Evolutionary conservation across 2,329 filamentous ascomycete genomes (phyloP), one percentile per base, ranked within the genome.

Genomic region (Septoria linicola): DNA sequence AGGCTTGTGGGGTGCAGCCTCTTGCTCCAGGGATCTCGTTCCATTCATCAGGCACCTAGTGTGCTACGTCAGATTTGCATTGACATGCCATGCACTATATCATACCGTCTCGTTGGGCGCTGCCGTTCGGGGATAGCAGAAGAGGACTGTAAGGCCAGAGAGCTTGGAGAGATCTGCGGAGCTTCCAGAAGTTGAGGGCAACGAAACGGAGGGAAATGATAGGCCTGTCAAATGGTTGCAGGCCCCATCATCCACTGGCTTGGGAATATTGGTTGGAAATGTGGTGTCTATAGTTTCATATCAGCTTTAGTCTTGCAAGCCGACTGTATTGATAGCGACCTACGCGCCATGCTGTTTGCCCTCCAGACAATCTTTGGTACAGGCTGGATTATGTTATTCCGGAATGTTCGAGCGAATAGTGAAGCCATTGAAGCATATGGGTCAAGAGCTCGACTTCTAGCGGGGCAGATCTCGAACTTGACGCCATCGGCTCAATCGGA

Each of bases 1-100:
- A 74, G 11, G 72, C 71, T 63, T 73, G 71, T 4, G 71, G 70
- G 11, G 73, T 73, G 59, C 72, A 75, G 46, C 72, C 72, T 50
- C 71, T 61, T 6, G 72, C 72, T 21, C 73, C 72, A 3, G 71
- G 71, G 46, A 74, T 74, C 13, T 63, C 54, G 58, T 74, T 71
- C 72, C 70, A 74, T 10, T 65, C 61, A 21, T 70, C 65, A 36
- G 71, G 66, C n/a, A 74, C 44, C 4, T 27, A 10, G 23, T 27
- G 23, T 10, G 10, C 5, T 27, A 5, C 23, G 23, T 27, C 10
- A 27, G 23, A 5, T 27, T 27, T 27, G 5, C n/a, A n/a, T n/a
- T n/a, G n/a, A n/a, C n/a, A n/a, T n/a, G n/a, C n/a, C n/a, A n/a
- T n/a, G n/a, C n/a, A n/a, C n/a, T n/a, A n/a, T n/a, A n/a, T n/a